Evolutionary conservation across 345 rosid species (phyloP).

Genomic region (Aegle marmelos): DNA sequence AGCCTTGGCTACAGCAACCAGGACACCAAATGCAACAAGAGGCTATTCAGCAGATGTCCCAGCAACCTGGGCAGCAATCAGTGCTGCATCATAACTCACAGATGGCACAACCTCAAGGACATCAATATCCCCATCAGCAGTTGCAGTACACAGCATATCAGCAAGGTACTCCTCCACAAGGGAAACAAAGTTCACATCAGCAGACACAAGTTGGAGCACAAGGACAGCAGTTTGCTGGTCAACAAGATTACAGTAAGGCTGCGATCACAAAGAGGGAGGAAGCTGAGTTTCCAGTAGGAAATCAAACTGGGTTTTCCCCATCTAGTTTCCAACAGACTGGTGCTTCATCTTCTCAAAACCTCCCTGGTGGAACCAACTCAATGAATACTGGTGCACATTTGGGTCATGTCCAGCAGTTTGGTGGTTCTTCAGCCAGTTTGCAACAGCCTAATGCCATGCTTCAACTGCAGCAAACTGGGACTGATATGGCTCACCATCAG

Average conservation of each 20-base stretch:
- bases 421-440: constrained; percentile 47
- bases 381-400: constrained; percentile 40
- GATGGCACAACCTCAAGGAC: constrained; percentile 44
- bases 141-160: constrained; percentile 58
- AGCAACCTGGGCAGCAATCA: constrained; percentile 42
- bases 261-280: constrained; percentile 51
- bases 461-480: constrained; percentile 53
- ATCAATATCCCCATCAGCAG: constrained; percentile 58
- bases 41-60: constrained; percentile 41
- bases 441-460: constrained; percentile 41
- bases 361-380: constrained; percentile 43
- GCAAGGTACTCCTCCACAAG: constrained; percentile 45
- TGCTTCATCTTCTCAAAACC: constrained; percentile 51
- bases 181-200: constrained; percentile 48
- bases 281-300: constrained; percentile 51
- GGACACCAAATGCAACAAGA: constrained; percentile 55
- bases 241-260: constrained; percentile 43
- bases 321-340: constrained; percentile 53
- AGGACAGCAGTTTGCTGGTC: constrained; percentile 54
- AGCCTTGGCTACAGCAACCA: constrained; percentile 41
- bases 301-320: constrained; percentile 59
- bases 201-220: constrained; percentile 47
- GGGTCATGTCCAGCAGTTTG: constrained; percentile 55
- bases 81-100: constrained; percentile 40
- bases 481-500: constrained; percentile 55